Evolutionary conservation across 1,284 basidiomycete genomes (phyloP).

Genomic region (Fomitopsis betulina): DNA sequence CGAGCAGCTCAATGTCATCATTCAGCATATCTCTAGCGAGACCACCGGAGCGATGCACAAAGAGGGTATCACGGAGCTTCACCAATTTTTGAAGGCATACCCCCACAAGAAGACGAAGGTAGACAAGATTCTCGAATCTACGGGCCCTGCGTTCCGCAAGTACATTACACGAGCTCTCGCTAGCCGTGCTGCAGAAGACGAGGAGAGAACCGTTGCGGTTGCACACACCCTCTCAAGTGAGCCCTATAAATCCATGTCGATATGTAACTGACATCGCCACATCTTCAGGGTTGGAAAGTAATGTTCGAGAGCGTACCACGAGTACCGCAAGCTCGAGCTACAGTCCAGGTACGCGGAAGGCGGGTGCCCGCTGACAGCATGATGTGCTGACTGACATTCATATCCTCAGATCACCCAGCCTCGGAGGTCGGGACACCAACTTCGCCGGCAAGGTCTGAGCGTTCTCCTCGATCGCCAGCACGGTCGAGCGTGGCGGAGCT

Average conservation of each 20-base stretch:
- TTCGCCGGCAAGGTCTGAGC: conserved; percentile 18
- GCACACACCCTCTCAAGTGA: conserved; percentile 73
- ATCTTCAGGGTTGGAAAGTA: conserved; percentile 62
- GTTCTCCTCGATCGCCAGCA: conserved; percentile 31
- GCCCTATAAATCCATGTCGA: conserved; percentile 24
- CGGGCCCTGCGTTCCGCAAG: conserved; percentile 78
- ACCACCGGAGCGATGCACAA: conserved; percentile 79
- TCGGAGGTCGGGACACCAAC: conserved; percentile 16
- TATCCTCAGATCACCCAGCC: not conserved
- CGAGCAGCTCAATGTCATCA: conserved; percentile 77
- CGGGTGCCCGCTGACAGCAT: not conserved
- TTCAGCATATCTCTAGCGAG: conserved; percentile 87
- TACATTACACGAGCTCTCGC: conserved; percentile 81
- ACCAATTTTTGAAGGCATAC: conserved; percentile 90
- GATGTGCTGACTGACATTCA: no score
- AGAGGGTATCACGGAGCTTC: conserved; percentile 93
- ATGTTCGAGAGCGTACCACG: conserved; percentile 25
- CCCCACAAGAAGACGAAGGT: conserved; percentile 86
- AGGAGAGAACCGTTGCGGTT: conserved; percentile 73
- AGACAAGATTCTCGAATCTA: conserved; percentile 80
- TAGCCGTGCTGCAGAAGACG: conserved; percentile 80
- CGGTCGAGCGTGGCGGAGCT: conserved; percentile 28
- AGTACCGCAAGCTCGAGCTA: conserved; percentile 11
- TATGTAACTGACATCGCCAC: conserved; percentile 8
- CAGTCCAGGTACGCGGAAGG: conserved; percentile 14